Conservation (phyloP, 1,139 yeast species). For the Yamadazyma membranifaciens region DNA sequence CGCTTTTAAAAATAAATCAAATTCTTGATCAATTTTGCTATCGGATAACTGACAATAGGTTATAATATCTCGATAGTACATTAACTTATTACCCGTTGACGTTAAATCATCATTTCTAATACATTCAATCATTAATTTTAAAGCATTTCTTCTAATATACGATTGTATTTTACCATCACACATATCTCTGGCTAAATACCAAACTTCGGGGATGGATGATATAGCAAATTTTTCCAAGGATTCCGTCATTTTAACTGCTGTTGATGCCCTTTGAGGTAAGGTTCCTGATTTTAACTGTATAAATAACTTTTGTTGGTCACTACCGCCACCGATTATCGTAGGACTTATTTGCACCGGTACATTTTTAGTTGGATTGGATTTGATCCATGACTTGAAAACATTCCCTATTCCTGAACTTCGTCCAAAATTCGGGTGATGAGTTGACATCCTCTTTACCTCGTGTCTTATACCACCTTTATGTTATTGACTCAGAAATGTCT, state of each 20-base stretch:
- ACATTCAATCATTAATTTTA: constrained; percentile 56
- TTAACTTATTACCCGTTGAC: constrained; percentile 44
- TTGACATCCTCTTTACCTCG: constrained; percentile 12
- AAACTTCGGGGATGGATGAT: constrained; percentile 66
- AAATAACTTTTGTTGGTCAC: constrained; percentile 47
- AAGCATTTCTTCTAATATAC: constrained; percentile 51
- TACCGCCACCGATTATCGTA: constrained; percentile 62
- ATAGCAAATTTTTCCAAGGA: constrained; percentile 53
- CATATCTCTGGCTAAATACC: constrained; percentile 68
- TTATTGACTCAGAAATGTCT: not conserved
- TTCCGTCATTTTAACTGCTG: constrained; percentile 52
- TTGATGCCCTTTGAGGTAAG: constrained; percentile 43
- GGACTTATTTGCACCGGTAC: constrained; percentile 52
- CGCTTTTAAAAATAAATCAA: constrained; percentile 54
- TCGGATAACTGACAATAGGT: constrained; percentile 36
- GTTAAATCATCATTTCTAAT: constrained; percentile 49
- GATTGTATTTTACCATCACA: constrained; percentile 41
- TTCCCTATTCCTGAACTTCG: constrained; percentile 39
- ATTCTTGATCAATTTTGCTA: constrained; percentile 44
- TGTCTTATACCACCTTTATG: too few relatives aligned
- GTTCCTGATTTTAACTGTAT: constrained; percentile 38
- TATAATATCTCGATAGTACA: constrained; percentile 61
- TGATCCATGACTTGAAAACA: constrained; percentile 55
- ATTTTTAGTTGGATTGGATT: constrained; percentile 26
- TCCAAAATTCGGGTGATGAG: constrained; percentile 36